Conservation (phyloP, 106 monocot genomes). For the Apostasia shenzhenica region DNA sequence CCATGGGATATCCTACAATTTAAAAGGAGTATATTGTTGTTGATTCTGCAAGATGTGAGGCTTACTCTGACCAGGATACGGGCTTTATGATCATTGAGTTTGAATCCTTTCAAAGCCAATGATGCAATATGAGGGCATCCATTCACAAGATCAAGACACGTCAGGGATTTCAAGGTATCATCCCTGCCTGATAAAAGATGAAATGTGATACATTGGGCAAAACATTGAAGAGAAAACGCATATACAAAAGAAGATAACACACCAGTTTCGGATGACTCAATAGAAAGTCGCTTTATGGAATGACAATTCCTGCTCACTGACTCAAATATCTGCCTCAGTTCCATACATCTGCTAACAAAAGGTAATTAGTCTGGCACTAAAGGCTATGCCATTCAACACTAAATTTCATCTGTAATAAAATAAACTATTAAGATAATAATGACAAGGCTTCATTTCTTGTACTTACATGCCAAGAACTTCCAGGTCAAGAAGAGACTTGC, state of each 20-base stretch:
- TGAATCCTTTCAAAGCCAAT: constrained; percentile 51
- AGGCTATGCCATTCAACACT: not conserved
- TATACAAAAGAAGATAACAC: not conserved
- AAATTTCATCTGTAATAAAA: too few species aligned
- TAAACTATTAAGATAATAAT: not conserved
- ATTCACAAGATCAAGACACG: constrained; percentile 41
- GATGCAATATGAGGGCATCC: constrained; percentile 48
- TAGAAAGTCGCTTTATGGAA: constrained; percentile 36
- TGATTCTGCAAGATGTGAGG: not conserved
- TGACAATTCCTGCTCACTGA: constrained; percentile 45
- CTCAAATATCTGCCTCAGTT: constrained; percentile 42
- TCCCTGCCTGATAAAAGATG: constrained; percentile 45
- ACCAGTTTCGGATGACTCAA: constrained; percentile 61
- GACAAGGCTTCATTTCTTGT: not conserved
- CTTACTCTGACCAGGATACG: constrained; percentile 49
- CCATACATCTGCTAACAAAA: constrained; percentile 38
- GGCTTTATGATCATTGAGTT: constrained; percentile 44
- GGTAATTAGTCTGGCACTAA: not conserved
- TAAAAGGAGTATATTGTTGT: not conserved
- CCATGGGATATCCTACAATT: not conserved
- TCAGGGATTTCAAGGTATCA: constrained; percentile 48
- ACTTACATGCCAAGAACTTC: constrained; percentile 74
- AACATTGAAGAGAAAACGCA: not conserved
- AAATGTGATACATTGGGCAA: not conserved
- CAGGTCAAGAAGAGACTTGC: constrained; percentile 51